Evolutionary conservation across 1,139 yeast genomes (phyloP).

Genomic region (Yamadazyma atlantica): DNA sequence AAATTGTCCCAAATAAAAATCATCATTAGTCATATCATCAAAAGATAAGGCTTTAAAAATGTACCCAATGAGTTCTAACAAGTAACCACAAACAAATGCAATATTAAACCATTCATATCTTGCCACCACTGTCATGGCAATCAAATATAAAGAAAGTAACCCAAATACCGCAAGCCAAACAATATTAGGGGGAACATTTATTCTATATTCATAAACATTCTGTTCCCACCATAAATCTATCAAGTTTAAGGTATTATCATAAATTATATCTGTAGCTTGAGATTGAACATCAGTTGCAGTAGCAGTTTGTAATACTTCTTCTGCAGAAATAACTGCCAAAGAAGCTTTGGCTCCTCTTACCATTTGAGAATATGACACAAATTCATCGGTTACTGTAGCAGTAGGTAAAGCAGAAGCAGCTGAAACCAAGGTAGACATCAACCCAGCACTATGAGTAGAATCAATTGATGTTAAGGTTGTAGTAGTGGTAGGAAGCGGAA

Average conservation of each 20-base stretch:
- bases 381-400: constrained; percentile 11
- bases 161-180: constrained; percentile 31
- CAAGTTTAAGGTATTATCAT: constrained; percentile 34
- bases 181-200: constrained; percentile 30
- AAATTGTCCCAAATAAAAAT: constrained; percentile 62
- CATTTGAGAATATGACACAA: constrained; percentile 22
- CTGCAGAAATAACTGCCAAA: constrained; percentile 33
- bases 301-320: constrained; percentile 40
- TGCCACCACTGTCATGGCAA: constrained; percentile 22
- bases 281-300: constrained; percentile 28
- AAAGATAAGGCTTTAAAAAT: constrained; percentile 56
- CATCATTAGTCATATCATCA: constrained; percentile 35
- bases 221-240: constrained; percentile 24
- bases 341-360: constrained; percentile 41
- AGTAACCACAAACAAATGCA: constrained; percentile 30
- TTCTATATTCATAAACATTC: constrained; percentile 21
- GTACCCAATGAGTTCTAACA: constrained; percentile 59
- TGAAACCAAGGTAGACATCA: constrained; percentile 17
- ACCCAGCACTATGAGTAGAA: constrained; percentile 22
- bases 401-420: constrained; percentile 16
- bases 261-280: constrained; percentile 32
- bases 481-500: constrained; percentile 7
- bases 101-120: constrained; percentile 34
- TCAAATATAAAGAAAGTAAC: constrained; percentile 21
- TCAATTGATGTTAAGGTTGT: constrained; percentile 19